Evolutionary conservation across 2,329 filamentous ascomycete species (phyloP), one percentile per base, ranked within the genome.

Genomic region (Pseudogymnoascus sp.): DNA sequence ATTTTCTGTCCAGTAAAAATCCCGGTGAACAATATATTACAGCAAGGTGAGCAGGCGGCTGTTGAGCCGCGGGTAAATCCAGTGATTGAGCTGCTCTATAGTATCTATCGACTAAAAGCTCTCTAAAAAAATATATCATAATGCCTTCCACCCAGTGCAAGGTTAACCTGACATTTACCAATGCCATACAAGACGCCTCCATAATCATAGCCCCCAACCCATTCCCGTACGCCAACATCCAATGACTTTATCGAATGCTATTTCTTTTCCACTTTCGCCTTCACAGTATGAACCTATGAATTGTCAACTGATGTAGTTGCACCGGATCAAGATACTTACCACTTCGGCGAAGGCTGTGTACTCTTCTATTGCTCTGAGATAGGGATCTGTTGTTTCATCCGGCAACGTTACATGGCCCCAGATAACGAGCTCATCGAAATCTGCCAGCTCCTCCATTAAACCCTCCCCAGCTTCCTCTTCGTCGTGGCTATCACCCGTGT

Each of bases 351-450:
- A 84, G 10, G 80, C 79, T 64, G 96, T 79, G 91, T 92, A 96
- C 74, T 96, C 92, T 68, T 87, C 82, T 47, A 96, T 77, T 0
- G 88, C 86, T 72, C 88, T 87, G 4, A 90, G 79, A 72, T 91
- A 95, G 1, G 82, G 79, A 75, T 96, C 91, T 5, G 77, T 76
- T 29, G 79, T 79, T 0, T 80, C 79, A 65, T 88, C 85, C 5
- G 86, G 86, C 60, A 84, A 69, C 0, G 77, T 75, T 68, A 95
- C 92, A 73, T 96, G 92, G 0, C 84, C 87, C 93, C 93, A 97
- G n/a, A 96, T 81, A 2, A 91, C 76, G 61, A 96, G 74, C 62
- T 89, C 80, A 6, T 91, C 85, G 72, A 97, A 97, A 14, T 80
- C 80, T 1, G 85, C 86, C 19, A 86, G 79, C 47, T 84, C 78